A percentile compares a stretch with the other conserved stretches of the same genome.
phyloP scores from a whole-genome alignment of 2,329 filamentous ascomycete species.

The Ophiostoma australiae region DNA sequence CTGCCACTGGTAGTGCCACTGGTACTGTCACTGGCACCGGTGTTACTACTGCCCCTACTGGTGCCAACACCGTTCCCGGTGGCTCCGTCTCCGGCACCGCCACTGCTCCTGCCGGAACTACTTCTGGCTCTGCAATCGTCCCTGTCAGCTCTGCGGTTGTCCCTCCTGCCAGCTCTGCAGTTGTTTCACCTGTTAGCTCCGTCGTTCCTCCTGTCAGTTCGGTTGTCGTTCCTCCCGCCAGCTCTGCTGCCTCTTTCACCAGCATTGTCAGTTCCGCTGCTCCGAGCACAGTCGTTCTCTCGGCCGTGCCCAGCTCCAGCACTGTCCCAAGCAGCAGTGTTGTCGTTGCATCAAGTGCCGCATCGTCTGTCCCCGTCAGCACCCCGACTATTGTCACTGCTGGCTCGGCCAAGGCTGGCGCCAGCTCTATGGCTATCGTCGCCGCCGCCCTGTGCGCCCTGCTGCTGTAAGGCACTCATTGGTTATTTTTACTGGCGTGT shows the following conservation, averaged over 20 bases:
- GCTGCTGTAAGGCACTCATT: constrained; percentile 17
- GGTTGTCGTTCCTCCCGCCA: not conserved
- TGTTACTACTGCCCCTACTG: not conserved
- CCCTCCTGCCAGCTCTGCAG: not conserved
- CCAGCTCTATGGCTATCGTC: constrained; percentile 14
- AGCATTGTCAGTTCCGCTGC: not conserved
- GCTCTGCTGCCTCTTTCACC: not conserved
- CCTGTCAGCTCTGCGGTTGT: not conserved
- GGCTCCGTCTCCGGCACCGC: not conserved
- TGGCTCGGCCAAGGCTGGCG: constrained; percentile 20
- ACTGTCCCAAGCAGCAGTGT: not conserved
- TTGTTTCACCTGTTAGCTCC: not conserved
- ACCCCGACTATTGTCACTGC: constrained; percentile 20
- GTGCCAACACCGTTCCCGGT: not conserved
- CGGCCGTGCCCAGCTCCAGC: not conserved
- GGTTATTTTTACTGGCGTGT: too few species aligned
- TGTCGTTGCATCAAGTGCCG: not conserved
- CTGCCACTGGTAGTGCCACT: not conserved
- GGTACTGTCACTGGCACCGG: not conserved
- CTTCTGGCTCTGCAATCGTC: not conserved
- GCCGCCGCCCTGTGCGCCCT: constrained; percentile 11
- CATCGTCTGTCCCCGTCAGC: not conserved
- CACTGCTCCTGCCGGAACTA: not conserved
- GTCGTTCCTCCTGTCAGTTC: not conserved
- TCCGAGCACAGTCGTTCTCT: not conserved